Base-by-base conservation (phyloP, 2,329 filamentous ascomycete genomes). In the Alternaria longipes region DNA sequence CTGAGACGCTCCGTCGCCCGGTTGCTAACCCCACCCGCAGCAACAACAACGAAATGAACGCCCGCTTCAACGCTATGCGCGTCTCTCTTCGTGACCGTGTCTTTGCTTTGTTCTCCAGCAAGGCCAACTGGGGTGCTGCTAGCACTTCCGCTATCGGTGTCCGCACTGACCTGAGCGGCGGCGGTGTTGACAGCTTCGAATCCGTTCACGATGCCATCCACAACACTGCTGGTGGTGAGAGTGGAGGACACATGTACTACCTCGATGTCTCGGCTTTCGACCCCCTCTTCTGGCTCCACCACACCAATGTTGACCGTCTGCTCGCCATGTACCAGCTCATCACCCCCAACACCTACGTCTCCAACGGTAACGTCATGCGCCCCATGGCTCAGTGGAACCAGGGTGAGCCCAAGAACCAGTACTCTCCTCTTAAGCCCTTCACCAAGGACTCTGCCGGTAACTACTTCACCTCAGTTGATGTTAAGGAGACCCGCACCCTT, bases 321-420 rank as follows among this genome's bases (percentile, higher is more conserved):
- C 92, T 94, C 77, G 87, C 91, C 54, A 86, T 96, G 74, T 94
- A 91, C 90, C 92, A 95, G 80, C 81, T 85, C 3, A 78, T 94
- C 14, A 85, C 93, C 60, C 90, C 91, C 1, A 81, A 87, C 45
- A 86, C 86, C n/a, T 95, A 88, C 79, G 85, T 93, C 16, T 79
- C 54, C 82, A 89, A 8, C 55, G 74, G 74, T 24, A 70, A 67
- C 65, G 69, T 75, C 58, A 66, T 65, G 64, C 72, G 66, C 16
- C 53, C 60, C 59, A 76, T 74, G 72, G 72, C 74, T 34, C 72
- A 77, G 67, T 78, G 77, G 77, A 66, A 85, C 86, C 66, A 69
- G 79, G 44, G 71, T 44, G 74, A 77, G 65, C 38, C 62, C 1
- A 85, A 89, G 71, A 84, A 87, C 65, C 79, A 82, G 1, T 81